Evolutionary conservation across 2,329 filamentous ascomycete genomes (phyloP).

Genomic region (Tolypocladium ovalisporum): DNA sequence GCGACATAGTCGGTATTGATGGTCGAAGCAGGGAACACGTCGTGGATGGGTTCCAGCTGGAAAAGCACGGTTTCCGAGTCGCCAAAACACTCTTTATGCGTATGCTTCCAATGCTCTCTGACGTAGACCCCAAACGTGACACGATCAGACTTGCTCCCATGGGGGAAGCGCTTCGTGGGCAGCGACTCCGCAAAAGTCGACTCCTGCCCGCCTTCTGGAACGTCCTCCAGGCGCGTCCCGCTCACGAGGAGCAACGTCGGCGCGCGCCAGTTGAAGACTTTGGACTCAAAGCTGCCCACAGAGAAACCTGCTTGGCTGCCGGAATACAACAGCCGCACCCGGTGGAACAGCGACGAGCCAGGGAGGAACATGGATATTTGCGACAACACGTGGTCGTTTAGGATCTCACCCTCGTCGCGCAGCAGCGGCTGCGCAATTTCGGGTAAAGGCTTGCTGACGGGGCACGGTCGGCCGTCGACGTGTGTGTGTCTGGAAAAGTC

Average conservation of each 20-base stretch:
- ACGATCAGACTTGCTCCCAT: slow-evolving; percentile 35
- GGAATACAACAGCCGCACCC: slow-evolving; percentile 57
- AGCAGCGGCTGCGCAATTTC: slow-evolving; percentile 36
- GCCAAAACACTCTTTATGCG: slow-evolving; percentile 58
- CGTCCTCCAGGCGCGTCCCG: slow-evolving; percentile 46
- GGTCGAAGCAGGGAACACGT: slow-evolving; percentile 55
- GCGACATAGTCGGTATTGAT: slow-evolving; percentile 58
- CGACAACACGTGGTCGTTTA: slow-evolving; percentile 52
- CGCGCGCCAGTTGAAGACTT: slow-evolving; percentile 67
- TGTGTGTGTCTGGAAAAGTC: slow-evolving; percentile 49
- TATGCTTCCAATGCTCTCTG: slow-evolving; percentile 57
- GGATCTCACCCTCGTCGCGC: slow-evolving; percentile 44
- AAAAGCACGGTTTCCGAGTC: slow-evolving; percentile 54
- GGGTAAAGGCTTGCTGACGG: background rate
- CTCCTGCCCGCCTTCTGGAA: slow-evolving; percentile 39
- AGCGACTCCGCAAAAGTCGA: slow-evolving; percentile 49
- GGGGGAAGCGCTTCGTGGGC: slow-evolving; percentile 49
- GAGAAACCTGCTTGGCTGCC: slow-evolving; percentile 63
- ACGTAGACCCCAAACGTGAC: slow-evolving; percentile 60
- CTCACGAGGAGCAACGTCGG: slow-evolving; percentile 63
- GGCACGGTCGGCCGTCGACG: slow-evolving; percentile 15
- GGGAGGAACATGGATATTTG: slow-evolving; percentile 67
- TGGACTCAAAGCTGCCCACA: slow-evolving; percentile 65
- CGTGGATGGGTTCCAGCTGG: slow-evolving; percentile 60
- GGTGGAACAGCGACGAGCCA: slow-evolving; percentile 51